Conservation (phyloP, 257 asterid genomes). For the Paulownia fortunei region DNA sequence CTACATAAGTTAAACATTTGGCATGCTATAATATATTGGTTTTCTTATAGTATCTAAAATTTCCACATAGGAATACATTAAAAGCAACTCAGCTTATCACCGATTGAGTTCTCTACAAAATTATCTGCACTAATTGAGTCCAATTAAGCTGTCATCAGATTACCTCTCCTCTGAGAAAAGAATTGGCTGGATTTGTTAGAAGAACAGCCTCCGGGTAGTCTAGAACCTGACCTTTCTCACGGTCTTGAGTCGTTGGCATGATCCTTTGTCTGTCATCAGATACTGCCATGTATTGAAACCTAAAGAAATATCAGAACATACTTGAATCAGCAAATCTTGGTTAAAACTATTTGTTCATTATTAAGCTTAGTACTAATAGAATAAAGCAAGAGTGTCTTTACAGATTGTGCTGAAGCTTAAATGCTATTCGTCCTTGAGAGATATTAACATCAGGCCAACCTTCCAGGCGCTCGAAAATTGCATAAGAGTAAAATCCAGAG, state of each 20-base stretch:
- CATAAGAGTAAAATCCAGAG: conserved; percentile 71
- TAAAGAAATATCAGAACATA: conserved; percentile 27
- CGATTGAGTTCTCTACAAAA: neutral
- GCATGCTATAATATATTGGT: neutral
- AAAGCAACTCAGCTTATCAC: neutral
- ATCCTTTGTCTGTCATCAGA: conserved; percentile 82
- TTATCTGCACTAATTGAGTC: neutral
- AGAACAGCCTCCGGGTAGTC: conserved; percentile 91
- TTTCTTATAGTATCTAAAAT: too few relatives aligned
- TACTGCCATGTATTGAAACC: conserved; percentile 87
- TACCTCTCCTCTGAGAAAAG: conserved; percentile 81
- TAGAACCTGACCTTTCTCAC: conserved; percentile 58
- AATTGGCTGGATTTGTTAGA: conserved; percentile 64
- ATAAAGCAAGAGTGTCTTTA: conserved; percentile 29
- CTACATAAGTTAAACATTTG: neutral
- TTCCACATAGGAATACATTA: neutral
- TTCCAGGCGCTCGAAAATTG: conserved; percentile 54
- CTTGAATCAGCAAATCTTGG: neutral
- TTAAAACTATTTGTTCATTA: too few relatives aligned
- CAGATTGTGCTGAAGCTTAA: conserved; percentile 64
- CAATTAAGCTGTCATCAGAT: neutral
- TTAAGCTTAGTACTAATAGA: neutral
- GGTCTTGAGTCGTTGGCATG: conserved; percentile 77
- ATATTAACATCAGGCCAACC: conserved; percentile 70
- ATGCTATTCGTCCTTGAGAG: conserved; percentile 55